Conservation (phyloP, 371 early-diverging fungal genomes). For the Phascolomyces articulosus region DNA sequence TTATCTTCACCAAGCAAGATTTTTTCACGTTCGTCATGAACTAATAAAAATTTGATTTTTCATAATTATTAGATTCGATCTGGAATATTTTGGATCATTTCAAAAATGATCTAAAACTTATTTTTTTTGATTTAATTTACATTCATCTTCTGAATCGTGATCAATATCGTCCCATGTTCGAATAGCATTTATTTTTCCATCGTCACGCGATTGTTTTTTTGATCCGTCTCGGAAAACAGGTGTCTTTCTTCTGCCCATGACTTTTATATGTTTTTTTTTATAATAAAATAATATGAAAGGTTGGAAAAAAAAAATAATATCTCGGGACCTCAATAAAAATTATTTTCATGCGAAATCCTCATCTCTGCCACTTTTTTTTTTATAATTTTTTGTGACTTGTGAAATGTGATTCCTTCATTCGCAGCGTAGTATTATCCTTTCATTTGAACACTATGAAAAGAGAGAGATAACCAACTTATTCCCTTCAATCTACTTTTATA, state of each 20-base stretch:
- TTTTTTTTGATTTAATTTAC: slow-evolving; percentile 43
- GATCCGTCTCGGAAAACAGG: slow-evolving; percentile 35
- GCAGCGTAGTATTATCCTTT: not conserved
- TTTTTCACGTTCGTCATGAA: slow-evolving; percentile 59
- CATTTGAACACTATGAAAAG: too few relatives aligned
- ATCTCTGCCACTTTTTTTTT: not conserved
- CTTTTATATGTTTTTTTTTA: not conserved
- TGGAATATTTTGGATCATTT: too few relatives aligned
- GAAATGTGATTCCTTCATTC: not conserved
- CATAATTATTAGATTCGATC: too few relatives aligned
- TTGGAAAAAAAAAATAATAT: slow-evolving; percentile 1
- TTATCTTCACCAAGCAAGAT: slow-evolving; percentile 60
- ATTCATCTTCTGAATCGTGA: slow-evolving; percentile 83
- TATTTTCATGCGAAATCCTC: not conserved
- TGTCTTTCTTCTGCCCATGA: slow-evolving; percentile 51
- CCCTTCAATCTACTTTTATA: too few relatives aligned
- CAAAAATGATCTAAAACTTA: too few relatives aligned
- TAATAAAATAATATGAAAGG: not conserved
- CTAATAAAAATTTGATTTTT: slow-evolving; percentile 17
- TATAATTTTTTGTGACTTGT: not conserved
- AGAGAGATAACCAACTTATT: too few relatives aligned
- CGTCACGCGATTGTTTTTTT: slow-evolving; percentile 9
- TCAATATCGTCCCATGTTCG: slow-evolving; percentile 80
- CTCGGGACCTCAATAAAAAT: too few relatives aligned
- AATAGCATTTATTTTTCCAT: slow-evolving; percentile 59